Evolutionary conservation across 305 asterid species (phyloP).

Genomic region (Fraxinus xanthoxyloides): DNA sequence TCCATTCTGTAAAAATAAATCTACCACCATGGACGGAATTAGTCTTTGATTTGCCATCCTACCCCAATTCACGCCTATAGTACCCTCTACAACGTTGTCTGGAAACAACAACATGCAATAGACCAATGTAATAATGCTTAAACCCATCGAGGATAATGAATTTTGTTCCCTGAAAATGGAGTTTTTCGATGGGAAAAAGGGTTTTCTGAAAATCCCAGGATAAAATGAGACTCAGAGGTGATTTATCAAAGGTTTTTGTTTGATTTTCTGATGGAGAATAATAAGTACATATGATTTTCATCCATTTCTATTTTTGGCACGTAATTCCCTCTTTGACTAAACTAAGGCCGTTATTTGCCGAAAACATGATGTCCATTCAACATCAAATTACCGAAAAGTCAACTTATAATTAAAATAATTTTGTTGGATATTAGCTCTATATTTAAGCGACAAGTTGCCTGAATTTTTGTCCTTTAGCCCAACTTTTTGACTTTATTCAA

Average conservation of each 20-base stretch:
- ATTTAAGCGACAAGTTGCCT: neutral
- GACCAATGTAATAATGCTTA: neutral
- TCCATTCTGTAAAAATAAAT: conserved; percentile 42
- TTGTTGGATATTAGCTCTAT: neutral
- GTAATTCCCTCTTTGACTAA: neutral
- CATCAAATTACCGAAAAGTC: neutral
- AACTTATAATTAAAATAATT: neutral
- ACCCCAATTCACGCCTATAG: conserved; percentile 45
- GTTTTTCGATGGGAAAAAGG: neutral
- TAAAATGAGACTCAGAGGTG: neutral
- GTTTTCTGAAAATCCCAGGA: neutral
- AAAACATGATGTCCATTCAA: neutral
- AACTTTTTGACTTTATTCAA: no score
- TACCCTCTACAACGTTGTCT: conserved; percentile 7
- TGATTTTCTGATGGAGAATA: neutral
- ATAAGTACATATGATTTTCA: no score
- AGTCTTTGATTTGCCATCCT: conserved; percentile 31
- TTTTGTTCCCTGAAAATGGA: neutral
- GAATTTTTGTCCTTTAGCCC: no score
- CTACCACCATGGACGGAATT: conserved; percentile 56
- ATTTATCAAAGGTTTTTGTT: neutral
- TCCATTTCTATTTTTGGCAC: neutral
- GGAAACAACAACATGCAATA: neutral
- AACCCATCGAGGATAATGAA: neutral
- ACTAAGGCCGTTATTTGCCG: neutral